These are phyloP conservation scores for Bocquillonia castaneifolia DNA, from an alignment of 441 rosid species.

Conservation along the genomic window DNA sequence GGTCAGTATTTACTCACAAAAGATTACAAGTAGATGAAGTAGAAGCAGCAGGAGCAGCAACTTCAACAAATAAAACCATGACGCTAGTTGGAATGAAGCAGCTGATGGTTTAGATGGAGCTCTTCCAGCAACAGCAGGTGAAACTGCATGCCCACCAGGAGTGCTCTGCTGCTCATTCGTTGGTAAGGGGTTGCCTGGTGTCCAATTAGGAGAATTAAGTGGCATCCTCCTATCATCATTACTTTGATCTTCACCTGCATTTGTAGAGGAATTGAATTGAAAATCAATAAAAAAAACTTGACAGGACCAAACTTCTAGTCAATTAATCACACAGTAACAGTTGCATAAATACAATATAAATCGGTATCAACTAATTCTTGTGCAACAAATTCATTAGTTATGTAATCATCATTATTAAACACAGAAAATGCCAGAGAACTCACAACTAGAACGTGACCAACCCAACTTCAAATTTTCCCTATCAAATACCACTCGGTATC, in stretches of 20 bases:
- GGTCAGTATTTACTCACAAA: constrained; percentile 10
- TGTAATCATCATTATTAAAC: background rate
- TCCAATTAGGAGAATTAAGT: constrained; percentile 35
- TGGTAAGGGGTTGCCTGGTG: constrained; percentile 50
- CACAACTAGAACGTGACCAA: constrained; percentile 78
- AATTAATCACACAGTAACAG: background rate
- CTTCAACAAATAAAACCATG: constrained; percentile 23
- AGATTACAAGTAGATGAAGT: constrained; percentile 20
- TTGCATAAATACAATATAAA: background rate
- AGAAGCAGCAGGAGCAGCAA: constrained; percentile 25
- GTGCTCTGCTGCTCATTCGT: constrained; percentile 58
- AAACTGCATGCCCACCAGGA: constrained; percentile 47
- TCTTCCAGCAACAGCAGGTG: constrained; percentile 74
- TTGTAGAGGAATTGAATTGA: background rate
- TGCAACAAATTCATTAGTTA: background rate
- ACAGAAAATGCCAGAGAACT: constrained; percentile 27
- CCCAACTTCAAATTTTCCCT: constrained; percentile 71
- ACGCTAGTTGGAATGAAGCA: constrained; percentile 27
- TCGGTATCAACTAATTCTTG: background rate
- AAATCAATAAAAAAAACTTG: background rate
- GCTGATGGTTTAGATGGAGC: constrained; percentile 57
- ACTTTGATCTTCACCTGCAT: constrained; percentile 51
- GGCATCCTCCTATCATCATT: constrained; percentile 35
- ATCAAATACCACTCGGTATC: constrained; percentile 71
- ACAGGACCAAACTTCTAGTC: background rate